Percentiles rank a stretch among this genome's conserved stretches.
These are phyloP conservation scores for Ophiorrhiza pumila DNA, from an alignment of 257 asterid genomes.

Conservation along the genomic window DNA sequence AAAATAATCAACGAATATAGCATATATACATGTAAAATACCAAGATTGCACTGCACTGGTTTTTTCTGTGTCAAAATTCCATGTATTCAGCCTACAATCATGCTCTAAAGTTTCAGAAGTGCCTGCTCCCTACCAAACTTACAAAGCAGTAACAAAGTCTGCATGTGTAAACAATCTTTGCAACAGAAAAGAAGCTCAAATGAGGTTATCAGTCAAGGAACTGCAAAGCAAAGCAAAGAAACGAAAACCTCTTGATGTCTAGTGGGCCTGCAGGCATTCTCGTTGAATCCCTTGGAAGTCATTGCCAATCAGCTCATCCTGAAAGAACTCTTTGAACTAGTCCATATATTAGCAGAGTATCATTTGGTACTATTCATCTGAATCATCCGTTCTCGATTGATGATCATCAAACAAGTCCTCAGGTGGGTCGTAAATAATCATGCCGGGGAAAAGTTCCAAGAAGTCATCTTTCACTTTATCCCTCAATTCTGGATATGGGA, in stretches of 20 bases:
- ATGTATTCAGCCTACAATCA: too few relatives aligned
- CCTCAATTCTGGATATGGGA: constrained; percentile 74
- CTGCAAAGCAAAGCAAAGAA: background rate
- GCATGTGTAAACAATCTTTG: background rate
- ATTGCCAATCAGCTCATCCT: background rate
- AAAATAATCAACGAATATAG: too few relatives aligned
- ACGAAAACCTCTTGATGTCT: background rate
- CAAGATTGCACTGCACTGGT: too few relatives aligned
- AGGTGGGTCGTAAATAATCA: constrained; percentile 83
- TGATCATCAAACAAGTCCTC: constrained; percentile 63
- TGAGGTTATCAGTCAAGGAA: background rate
- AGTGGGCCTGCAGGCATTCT: background rate
- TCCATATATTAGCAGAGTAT: background rate
- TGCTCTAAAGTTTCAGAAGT: too few relatives aligned
- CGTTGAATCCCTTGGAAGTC: background rate
- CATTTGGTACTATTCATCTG: constrained; percentile 47
- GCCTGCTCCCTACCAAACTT: too few relatives aligned
- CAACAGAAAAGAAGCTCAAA: background rate
- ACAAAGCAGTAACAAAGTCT: too few relatives aligned
- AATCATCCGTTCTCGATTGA: constrained; percentile 24
- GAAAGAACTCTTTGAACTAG: background rate
- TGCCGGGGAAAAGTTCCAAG: constrained; percentile 73
- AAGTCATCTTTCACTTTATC: constrained; percentile 88
- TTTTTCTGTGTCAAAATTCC: too few relatives aligned
- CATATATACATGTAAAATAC: too few relatives aligned